Conservation (phyloP, 306 rosid species). For the Begonia peltatifolia region DNA sequence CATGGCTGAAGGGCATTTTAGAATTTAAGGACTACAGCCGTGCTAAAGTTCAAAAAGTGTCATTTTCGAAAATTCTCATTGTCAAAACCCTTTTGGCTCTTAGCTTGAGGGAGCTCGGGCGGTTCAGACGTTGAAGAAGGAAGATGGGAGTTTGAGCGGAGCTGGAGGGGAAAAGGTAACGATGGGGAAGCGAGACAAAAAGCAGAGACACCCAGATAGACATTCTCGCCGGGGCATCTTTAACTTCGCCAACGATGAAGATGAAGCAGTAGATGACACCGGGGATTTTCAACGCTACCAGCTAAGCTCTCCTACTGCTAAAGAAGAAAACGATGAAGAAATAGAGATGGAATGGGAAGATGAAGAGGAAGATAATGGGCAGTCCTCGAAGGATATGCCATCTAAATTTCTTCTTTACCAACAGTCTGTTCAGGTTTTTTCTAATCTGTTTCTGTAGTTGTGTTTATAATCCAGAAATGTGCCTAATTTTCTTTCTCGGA, state of each 20-base stretch:
- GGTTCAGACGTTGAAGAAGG: no score
- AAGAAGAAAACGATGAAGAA: conserved; percentile 10
- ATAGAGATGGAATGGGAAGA: conserved; percentile 7
- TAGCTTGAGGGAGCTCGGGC: no score
- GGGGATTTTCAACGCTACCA: conserved; percentile 9
- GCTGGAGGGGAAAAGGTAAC: conserved; percentile 1
- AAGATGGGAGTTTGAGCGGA: conserved; percentile 3
- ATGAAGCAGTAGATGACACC: conserved; percentile 13
- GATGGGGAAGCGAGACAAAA: conserved; percentile 37
- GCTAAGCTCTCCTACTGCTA: conserved; percentile 16
- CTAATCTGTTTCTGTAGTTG: background rate
- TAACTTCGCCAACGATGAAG: conserved; percentile 24
- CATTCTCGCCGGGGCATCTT: conserved; percentile 25
- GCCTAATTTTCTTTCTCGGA: no score
- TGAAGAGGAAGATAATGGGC: conserved; percentile 9
- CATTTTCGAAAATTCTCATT: no score
- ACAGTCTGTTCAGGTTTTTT: conserved; percentile 72
- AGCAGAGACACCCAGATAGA: conserved; percentile 21
- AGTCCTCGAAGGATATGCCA: conserved; percentile 40
- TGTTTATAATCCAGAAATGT: no score
- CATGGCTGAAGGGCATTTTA: no score
- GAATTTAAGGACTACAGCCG: no score
- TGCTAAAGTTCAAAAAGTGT: no score
- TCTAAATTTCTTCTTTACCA: conserved; percentile 78
- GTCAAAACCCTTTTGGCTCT: no score